These are phyloP conservation scores for Malassezia sympodialis DNA, from an alignment of 1,284 basidiomycete genomes.

Conservation along the genomic window DNA sequence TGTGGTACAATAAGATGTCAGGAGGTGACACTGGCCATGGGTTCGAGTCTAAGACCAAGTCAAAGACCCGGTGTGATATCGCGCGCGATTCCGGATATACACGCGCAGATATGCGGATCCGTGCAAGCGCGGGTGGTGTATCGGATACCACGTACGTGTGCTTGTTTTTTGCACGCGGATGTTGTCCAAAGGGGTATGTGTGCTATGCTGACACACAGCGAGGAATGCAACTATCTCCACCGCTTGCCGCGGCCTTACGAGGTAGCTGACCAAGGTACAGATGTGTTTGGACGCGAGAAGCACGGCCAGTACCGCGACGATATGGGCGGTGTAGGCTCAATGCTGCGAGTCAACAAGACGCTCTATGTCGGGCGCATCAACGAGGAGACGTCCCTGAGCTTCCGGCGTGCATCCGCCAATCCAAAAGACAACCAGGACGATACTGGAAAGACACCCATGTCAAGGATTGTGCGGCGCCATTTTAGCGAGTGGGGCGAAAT, in stretches of 20 bases:
- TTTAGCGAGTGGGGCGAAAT: constrained; percentile 97
- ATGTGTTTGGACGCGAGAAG: constrained; percentile 94
- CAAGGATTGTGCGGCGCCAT: constrained; percentile 53
- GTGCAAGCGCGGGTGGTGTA: constrained; percentile 2
- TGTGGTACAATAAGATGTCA: constrained; percentile 99
- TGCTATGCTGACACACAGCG: constrained; percentile 48
- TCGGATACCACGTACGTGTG: constrained; percentile 78
- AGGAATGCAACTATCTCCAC: constrained; percentile 92
- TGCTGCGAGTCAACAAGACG: constrained; percentile 84
- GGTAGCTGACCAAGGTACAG: constrained; percentile 80
- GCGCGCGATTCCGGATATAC: constrained; percentile 83
- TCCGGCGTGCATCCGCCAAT: constrained; percentile 20
- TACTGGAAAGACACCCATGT: constrained; percentile 23
- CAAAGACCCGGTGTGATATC: constrained; percentile 79
- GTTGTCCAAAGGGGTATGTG: constrained; percentile 75
- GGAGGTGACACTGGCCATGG: constrained; percentile 50
- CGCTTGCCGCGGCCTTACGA: constrained; percentile 57
- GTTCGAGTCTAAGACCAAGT: constrained; percentile 65
- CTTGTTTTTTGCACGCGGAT: constrained; percentile 88
- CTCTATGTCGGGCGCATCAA: constrained; percentile 81
- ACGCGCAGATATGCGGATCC: constrained; percentile 27
- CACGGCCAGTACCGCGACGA: constrained; percentile 95
- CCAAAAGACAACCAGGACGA: constrained; percentile 26
- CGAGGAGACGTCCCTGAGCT: constrained; percentile 31
- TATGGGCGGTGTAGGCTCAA: constrained; percentile 97